Base-by-base conservation (phyloP, 768 basidiomycete genomes). In the Rhizopogon vinicolor region DNA sequence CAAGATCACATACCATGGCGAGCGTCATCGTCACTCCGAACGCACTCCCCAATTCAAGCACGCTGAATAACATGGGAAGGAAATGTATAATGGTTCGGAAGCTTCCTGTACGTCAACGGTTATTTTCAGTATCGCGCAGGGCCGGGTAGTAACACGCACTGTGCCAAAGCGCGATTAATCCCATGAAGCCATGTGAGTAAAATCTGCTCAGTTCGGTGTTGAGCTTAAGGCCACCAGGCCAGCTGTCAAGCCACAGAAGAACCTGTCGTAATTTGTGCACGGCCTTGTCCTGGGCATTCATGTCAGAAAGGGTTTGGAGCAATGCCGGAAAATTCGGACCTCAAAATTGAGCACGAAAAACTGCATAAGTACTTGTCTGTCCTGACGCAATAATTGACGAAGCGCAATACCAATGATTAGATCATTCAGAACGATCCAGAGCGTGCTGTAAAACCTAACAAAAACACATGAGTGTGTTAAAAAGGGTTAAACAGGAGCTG, bases 191-290 rank as follows among this genome's bases (percentile, higher is more conserved):
- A 55, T 84, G 78, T n/a, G 86, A 83, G 63, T 92, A 89, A 66
- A 97, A 89, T 25, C 78, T 75, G 61, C 92, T 91, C n/a, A 99
- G 79, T 62, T 98, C 91, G 0, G 92, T 91, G 64, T 98, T 98
- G 51, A 99, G 84, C 70, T 99, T 99, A 41, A 99, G 73, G 1
- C 97, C 96, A 1, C 87, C 93, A 0, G 96, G 96, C 96, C 96
- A 98, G 57, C 89, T 84, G 67, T 97, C 89, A 12, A 99, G 78
- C 95, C 94, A 98, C 1, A 76, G 62, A 2, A 98, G 75, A 0
- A 79, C 75, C 14, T 73, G 71, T 42, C 80, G 78, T 8, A 88
- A 66, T 46, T 73, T 70, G 54, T 64, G 29, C 40, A 67, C 66
- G 56, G 29, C 58, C 57, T 68, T 72, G 35, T 41, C 53, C 44